Evolutionary conservation across 2,329 filamentous ascomycete species (phyloP), one percentile per base, ranked within the genome.

Genomic region (Pseudomassariella vexata): DNA sequence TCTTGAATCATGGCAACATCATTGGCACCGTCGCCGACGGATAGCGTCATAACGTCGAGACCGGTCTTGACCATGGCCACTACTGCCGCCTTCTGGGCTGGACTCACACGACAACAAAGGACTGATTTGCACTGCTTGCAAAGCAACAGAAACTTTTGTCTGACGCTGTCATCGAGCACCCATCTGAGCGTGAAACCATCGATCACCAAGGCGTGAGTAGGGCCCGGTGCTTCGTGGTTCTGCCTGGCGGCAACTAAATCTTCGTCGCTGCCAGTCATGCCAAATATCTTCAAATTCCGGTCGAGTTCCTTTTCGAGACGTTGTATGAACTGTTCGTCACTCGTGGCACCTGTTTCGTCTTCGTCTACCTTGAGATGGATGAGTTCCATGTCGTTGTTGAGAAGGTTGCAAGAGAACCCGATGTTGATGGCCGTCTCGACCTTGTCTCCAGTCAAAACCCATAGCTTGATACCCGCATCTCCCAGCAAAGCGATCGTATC

Each of bases 361-460:
- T 94, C 86, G 1, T 85, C 76, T 19, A 92, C 73, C 53, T 94
- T 94, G 47, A 98, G 71, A 29, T 94, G 78, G 42, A 98, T 85
- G 40, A 98, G 67, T 46, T 98, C 92, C 92, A 98, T 95, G 46
- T 95, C 86, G 58, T 95, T 98, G 61, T 90, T 88, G 34, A 98
- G 75, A 19, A 98, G 71, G 48, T 98, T 98, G 67, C 94, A 98
- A 9, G 94, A 98, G 62, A 96, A 98, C 3, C 92, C 92, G 53
- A 98, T 98, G 63, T 98, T 98, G 77, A 98, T 98, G 36, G 94
- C 92, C 16, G 92, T 98, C 63, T 98, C 92, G 19, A 96, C 90
- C 62, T 96, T 98, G 70, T 98, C 92, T 42, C 94, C 92, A 11
- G 92, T 98, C 43, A 98, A 66, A 33, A 98, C 92, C 92, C 92